These are phyloP conservation scores for Solanum chiquidenum DNA, from an alignment of 257 asterid genomes.

Conservation along the genomic window DNA sequence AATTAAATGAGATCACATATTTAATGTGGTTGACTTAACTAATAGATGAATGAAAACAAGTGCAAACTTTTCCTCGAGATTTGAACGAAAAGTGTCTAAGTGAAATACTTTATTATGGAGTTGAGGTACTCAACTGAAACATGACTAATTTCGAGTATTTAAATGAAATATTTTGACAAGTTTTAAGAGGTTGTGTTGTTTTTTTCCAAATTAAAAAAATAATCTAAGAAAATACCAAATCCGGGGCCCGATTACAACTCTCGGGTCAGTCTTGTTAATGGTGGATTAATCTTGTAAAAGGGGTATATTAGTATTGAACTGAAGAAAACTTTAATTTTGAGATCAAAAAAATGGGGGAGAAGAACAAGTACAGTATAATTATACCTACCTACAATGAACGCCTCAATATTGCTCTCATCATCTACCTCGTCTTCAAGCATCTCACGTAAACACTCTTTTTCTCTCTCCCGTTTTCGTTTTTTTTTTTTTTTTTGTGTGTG, in stretches of 20 bases:
- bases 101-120: too few relatives aligned
- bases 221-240: neutral
- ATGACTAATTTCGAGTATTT: neutral
- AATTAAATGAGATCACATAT: too few relatives aligned
- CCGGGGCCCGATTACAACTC: neutral
- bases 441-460: constrained; percentile 29
- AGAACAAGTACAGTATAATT: constrained; percentile 78
- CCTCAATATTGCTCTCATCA: constrained; percentile 82
- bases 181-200: neutral
- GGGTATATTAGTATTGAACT: neutral
- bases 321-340: neutral
- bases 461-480: neutral
- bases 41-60: too few relatives aligned
- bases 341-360: constrained; percentile 31
- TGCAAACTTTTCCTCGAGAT: neutral
- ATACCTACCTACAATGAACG: constrained; percentile 96
- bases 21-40: neutral
- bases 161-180: neutral
- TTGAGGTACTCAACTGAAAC: neutral
- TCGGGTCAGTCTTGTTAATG: neutral
- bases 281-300: neutral
- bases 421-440: constrained; percentile 89
- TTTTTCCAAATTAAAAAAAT: too few relatives aligned
- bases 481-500: neutral
- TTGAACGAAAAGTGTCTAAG: neutral